Conservation (phyloP, 2,329 filamentous ascomycete genomes). For the Cladosporium halotolerans region DNA sequence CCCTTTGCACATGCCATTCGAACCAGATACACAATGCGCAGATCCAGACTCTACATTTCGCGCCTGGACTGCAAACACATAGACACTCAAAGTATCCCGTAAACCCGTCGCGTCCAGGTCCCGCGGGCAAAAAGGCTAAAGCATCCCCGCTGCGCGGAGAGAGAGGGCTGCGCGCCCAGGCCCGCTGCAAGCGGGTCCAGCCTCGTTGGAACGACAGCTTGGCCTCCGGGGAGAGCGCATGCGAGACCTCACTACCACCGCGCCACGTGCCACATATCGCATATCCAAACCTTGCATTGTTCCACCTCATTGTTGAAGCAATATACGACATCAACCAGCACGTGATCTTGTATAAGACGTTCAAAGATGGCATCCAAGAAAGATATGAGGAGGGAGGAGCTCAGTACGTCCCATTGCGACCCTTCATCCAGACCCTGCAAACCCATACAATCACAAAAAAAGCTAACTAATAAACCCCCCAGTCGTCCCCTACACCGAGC, state of each 20-base stretch:
- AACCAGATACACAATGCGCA: too few relatives aligned
- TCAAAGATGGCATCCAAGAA: conserved; percentile 60
- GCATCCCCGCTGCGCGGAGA: background rate
- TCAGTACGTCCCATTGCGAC: conserved; percentile 49
- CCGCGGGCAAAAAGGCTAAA: too few relatives aligned
- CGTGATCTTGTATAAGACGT: background rate
- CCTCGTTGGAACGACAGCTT: background rate
- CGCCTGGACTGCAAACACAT: too few relatives aligned
- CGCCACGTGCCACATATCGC: too few relatives aligned
- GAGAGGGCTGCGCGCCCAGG: too few relatives aligned
- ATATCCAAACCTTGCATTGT: background rate
- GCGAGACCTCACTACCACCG: background rate
- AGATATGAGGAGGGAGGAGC: conserved; percentile 68
- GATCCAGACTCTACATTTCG: too few relatives aligned
- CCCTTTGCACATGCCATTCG: too few relatives aligned
- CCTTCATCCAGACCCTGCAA: background rate
- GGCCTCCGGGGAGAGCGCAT: background rate
- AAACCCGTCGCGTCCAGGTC: too few relatives aligned
- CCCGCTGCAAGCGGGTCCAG: background rate
- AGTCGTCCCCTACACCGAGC: conserved; percentile 88
- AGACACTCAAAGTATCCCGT: too few relatives aligned
- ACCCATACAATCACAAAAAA: background rate
- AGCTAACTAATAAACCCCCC: conserved; percentile 16
- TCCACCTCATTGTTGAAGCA: too few relatives aligned
- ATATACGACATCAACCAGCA: background rate